Evolutionary conservation across 1,284 basidiomycete genomes (phyloP).

Genomic region (Phellinidium pouzarii): DNA sequence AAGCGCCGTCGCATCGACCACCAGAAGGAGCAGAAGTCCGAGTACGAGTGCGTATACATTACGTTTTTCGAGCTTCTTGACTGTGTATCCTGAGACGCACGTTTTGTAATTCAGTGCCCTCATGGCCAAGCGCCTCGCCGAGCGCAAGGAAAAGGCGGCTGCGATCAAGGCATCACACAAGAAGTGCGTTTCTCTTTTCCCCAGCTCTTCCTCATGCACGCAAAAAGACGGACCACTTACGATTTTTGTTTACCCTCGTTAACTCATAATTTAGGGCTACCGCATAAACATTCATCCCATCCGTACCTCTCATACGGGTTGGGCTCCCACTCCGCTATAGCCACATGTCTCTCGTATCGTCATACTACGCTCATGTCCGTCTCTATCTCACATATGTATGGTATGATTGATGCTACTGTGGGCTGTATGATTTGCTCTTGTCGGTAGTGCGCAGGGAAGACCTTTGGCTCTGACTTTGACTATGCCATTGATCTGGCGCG

Average conservation of each 20-base stretch:
- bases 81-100: neutral
- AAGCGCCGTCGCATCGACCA: slow-evolving; percentile 84
- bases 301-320: neutral
- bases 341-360: slow-evolving; percentile 3
- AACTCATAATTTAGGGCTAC: slow-evolving; percentile 7
- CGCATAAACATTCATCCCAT: slow-evolving; percentile 5
- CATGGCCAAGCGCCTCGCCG: slow-evolving; percentile 11
- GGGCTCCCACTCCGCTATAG: neutral
- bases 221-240: neutral
- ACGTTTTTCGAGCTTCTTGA: slow-evolving; percentile 23
- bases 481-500: no score
- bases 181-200: slow-evolving; percentile 7
- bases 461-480: no score
- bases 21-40: slow-evolving; percentile 92
- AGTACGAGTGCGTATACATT: slow-evolving; percentile 62
- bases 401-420: slow-evolving; percentile 11
- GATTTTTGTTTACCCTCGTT: neutral
- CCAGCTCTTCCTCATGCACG: neutral
- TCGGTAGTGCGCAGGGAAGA: neutral
- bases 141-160: slow-evolving; percentile 19
- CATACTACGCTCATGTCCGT: slow-evolving; percentile 7
- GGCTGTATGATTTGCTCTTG: neutral
- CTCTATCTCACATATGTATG: slow-evolving; percentile 12
- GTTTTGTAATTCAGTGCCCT: neutral
- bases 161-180: slow-evolving; percentile 18